Percentiles rank a stretch among this genome's conserved stretches.
Conservation (phyloP, 2,329 filamentous ascomycete genomes). For the Aspergillus brunneoviolaceus region DNA sequence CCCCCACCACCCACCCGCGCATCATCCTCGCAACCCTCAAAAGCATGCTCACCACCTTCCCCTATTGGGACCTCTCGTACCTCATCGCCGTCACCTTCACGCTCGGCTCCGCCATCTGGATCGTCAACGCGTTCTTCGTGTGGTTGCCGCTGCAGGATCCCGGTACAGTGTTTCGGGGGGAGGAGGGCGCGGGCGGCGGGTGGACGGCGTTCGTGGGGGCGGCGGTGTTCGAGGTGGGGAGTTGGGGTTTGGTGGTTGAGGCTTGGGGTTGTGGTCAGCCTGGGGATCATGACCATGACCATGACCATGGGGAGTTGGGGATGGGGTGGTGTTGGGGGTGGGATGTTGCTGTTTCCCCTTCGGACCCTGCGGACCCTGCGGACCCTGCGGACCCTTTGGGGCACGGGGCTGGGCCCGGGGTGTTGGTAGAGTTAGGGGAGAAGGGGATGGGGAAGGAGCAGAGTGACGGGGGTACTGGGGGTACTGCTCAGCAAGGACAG, state of each 20-base stretch:
- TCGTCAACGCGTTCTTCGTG: constrained; percentile 63
- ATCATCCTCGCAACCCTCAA: constrained; percentile 39
- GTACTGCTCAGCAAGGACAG: too few species aligned
- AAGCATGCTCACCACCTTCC: constrained; percentile 48
- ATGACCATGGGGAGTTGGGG: too few species aligned
- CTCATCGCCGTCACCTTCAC: constrained; percentile 57
- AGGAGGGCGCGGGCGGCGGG: constrained; percentile 57
- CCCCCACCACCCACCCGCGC: not conserved
- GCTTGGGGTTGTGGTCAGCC: constrained; percentile 45
- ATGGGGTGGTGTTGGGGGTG: not conserved
- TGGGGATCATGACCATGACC: not conserved
- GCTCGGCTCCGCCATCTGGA: constrained; percentile 55
- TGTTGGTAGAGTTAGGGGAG: too few species aligned
- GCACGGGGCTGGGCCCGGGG: too few species aligned
- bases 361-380: too few species aligned
- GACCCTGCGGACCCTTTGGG: too few species aligned
- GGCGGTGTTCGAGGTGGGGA: constrained; percentile 65
- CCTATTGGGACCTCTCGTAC: constrained; percentile 51
- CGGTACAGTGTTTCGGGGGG: constrained; percentile 53
- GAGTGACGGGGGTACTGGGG: too few species aligned
- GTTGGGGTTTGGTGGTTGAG: constrained; percentile 63
- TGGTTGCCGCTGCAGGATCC: constrained; percentile 60
- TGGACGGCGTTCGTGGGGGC: constrained; percentile 67
- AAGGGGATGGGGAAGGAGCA: too few species aligned
- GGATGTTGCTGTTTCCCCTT: too few species aligned